Evolutionary conservation across 1,284 basidiomycete species (phyloP).

Genomic region (Rhizoctonia solani): DNA sequence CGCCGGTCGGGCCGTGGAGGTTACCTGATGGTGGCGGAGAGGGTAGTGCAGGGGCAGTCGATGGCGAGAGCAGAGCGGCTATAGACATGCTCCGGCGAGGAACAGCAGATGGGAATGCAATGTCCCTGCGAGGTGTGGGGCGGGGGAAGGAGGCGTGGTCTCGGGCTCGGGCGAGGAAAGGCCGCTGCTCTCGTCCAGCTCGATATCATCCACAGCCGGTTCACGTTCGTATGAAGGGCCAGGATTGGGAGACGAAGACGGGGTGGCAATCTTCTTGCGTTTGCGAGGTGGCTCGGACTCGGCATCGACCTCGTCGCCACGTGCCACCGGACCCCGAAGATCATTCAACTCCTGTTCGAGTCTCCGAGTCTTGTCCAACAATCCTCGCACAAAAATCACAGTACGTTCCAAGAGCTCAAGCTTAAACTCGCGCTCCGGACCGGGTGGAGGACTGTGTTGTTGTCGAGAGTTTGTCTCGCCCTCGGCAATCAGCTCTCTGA

Average conservation of each 20-base stretch:
- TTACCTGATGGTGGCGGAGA: conserved; percentile 28
- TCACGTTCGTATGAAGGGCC: not conserved
- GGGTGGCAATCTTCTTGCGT: conserved; percentile 19
- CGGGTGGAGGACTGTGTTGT: conserved; percentile 36
- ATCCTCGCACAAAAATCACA: conserved; percentile 36
- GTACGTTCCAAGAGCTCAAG: conserved; percentile 43
- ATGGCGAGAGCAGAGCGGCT: conserved; percentile 21
- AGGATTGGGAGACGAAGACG: conserved; percentile 11
- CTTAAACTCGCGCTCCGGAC: conserved; percentile 42
- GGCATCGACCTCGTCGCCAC: not conserved
- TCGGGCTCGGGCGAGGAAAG: conserved; percentile 13
- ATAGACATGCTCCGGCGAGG: conserved; percentile 22
- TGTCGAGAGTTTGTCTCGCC: conserved; percentile 35
- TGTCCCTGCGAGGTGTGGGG: not conserved
- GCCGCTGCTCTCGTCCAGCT: conserved; percentile 16
- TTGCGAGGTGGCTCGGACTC: conserved; percentile 5
- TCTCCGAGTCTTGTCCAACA: conserved; percentile 34
- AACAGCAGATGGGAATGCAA: not conserved
- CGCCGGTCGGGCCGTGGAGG: not conserved
- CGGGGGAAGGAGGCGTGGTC: not conserved
- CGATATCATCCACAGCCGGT: conserved; percentile 12
- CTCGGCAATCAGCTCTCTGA: conserved; percentile 39
- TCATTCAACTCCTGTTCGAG: conserved; percentile 34
- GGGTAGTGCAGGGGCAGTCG: conserved; percentile 1
- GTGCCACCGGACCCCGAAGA: conserved; percentile 8